A percentile compares a stretch with the other conserved stretches of the same genome.
Conservation (phyloP, 2,329 filamentous ascomycete genomes). For the Penicillium crustosum region DNA sequence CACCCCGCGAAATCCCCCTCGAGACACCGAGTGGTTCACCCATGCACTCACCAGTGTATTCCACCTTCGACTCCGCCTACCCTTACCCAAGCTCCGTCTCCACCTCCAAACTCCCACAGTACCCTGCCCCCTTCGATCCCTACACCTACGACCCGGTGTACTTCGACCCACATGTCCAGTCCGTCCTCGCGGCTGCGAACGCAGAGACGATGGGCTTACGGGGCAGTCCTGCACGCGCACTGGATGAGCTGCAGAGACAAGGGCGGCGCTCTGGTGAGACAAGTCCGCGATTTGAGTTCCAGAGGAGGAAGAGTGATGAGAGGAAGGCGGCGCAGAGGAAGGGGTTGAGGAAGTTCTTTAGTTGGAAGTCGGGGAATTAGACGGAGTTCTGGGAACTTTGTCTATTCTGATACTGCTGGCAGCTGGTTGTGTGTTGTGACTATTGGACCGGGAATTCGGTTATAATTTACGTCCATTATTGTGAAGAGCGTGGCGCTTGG, state of each 20-base stretch:
- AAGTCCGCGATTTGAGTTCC: conserved; percentile 5
- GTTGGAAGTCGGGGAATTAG: conserved; percentile 24
- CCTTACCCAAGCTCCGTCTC: not conserved
- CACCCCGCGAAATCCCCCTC: not conserved
- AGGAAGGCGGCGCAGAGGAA: conserved; percentile 17
- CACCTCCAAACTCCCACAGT: not conserved
- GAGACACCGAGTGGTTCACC: conserved; percentile 6
- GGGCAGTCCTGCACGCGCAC: conserved; percentile 17
- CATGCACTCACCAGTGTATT: not conserved
- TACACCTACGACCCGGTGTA: conserved; percentile 23
- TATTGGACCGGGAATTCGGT: not conserved
- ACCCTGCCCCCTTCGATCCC: not conserved
- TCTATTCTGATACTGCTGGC: not conserved
- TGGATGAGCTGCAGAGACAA: conserved; percentile 25
- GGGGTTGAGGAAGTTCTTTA: conserved; percentile 25
- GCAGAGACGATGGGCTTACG: conserved; percentile 27
- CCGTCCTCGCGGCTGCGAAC: conserved; percentile 27
- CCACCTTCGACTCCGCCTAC: not conserved
- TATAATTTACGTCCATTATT: conserved; percentile 1
- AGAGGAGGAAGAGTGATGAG: conserved; percentile 9
- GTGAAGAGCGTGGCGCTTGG: not conserved
- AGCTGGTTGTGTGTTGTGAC: not conserved
- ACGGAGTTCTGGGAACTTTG: not conserved
- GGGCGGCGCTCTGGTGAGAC: not conserved
- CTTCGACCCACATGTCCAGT: conserved; percentile 27